These are phyloP conservation scores for Murraya paniculata DNA, from an alignment of 345 rosid species.

Conservation along the genomic window DNA sequence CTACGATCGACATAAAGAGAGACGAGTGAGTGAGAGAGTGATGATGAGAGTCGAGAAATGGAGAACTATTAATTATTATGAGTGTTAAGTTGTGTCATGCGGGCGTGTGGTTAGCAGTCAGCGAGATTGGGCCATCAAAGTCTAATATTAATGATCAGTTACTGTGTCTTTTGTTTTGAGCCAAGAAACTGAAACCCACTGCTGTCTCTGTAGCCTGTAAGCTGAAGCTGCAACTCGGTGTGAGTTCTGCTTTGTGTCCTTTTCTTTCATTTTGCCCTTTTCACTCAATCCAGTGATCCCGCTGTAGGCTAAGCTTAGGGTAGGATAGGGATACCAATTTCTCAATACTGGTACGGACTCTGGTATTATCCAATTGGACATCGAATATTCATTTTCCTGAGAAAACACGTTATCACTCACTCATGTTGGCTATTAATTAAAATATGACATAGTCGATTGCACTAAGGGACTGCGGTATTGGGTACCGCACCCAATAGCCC, in stretches of 20 bases:
- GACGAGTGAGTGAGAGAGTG: not conserved
- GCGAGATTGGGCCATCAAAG: not conserved
- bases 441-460: no score
- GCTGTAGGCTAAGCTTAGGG: no score
- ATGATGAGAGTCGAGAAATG: not conserved
- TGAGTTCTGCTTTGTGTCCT: not conserved
- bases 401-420: no score
- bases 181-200: not conserved
- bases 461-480: no score
- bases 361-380: not conserved
- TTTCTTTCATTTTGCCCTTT: not conserved
- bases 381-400: not conserved
- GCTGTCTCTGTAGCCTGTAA: no score
- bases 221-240: not conserved
- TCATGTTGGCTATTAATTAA: no score
- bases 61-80: not conserved
- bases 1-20: constrained; percentile 68
- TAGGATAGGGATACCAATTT: not conserved
- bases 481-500: no score
- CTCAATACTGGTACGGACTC: not conserved
- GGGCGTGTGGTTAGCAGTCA: not conserved
- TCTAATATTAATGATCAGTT: not conserved
- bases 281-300: no score
- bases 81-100: not conserved
- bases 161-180: not conserved